Percentiles rank a stretch among this genome's conserved stretches.
These are phyloP conservation scores for Casuarina glauca DNA, from an alignment of 306 rosid genomes.

Conservation along the genomic window DNA sequence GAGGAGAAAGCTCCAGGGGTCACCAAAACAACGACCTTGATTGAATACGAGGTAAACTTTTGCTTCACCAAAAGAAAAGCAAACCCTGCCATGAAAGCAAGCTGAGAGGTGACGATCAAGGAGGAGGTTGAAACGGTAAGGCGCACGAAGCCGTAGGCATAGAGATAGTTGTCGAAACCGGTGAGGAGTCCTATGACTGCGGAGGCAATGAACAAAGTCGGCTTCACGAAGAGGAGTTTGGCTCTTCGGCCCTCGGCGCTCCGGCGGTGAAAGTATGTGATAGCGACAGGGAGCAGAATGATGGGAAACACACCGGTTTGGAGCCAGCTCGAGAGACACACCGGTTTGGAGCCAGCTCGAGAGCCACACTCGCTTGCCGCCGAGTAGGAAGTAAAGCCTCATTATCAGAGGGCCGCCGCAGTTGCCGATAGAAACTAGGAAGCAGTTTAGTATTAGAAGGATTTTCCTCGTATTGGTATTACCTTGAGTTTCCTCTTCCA, in stretches of 20 bases:
- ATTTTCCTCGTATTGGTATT: slow-evolving; percentile 21
- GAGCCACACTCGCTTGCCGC: slow-evolving; percentile 74
- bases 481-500: neutral
- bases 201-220: slow-evolving; percentile 38
- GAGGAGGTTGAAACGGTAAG: slow-evolving; percentile 68
- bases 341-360: slow-evolving; percentile 62
- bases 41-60: slow-evolving; percentile 56
- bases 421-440: slow-evolving; percentile 42
- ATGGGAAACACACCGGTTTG: slow-evolving; percentile 73
- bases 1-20: slow-evolving; percentile 44
- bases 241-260: neutral
- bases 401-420: slow-evolving; percentile 61
- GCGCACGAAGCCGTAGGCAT: slow-evolving; percentile 60
- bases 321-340: no score
- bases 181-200: slow-evolving; percentile 51
- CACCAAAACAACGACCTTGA: slow-evolving; percentile 60
- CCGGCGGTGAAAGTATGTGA: slow-evolving; percentile 45
- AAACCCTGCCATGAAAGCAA: slow-evolving; percentile 66
- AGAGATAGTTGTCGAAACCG: slow-evolving; percentile 52
- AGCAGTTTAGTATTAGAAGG: slow-evolving; percentile 46
- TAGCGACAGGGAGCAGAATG: slow-evolving; percentile 44
- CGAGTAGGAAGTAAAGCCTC: slow-evolving; percentile 76
- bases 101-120: slow-evolving; percentile 55
- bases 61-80: slow-evolving; percentile 55
- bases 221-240: slow-evolving; percentile 38